These are phyloP conservation scores for Metarhizium guizhouense DNA, from an alignment of 2,329 filamentous ascomycete species.

Conservation along the genomic window DNA sequence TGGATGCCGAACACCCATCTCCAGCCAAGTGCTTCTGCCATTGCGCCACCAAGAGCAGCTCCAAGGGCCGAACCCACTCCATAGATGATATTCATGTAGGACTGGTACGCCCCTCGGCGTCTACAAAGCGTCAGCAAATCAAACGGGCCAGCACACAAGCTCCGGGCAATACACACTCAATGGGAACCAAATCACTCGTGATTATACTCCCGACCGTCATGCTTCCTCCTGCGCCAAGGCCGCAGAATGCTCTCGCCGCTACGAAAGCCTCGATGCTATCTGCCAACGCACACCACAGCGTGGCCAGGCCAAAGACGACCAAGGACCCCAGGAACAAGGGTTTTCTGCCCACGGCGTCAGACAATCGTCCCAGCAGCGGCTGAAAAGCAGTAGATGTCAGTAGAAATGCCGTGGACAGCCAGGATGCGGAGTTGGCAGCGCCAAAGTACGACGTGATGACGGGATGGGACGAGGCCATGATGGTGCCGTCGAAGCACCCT, in stretches of 20 bases:
- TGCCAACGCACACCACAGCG: constrained; percentile 61
- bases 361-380: constrained; percentile 64
- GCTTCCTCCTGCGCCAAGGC: constrained; percentile 63
- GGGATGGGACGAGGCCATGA: constrained; percentile 75
- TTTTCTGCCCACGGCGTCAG: constrained; percentile 64
- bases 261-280: constrained; percentile 62
- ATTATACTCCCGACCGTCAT: constrained; percentile 63
- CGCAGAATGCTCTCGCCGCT: constrained; percentile 59
- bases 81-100: constrained; percentile 58
- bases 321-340: constrained; percentile 55
- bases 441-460: constrained; percentile 75
- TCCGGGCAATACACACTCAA: constrained; percentile 40
- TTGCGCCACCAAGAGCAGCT: constrained; percentile 59
- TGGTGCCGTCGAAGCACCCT: constrained; percentile 63
- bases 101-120: constrained; percentile 61
- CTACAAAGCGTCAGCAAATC: constrained; percentile 13
- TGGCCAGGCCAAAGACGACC: constrained; percentile 54
- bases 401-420: constrained; percentile 72
- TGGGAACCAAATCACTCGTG: constrained; percentile 64
- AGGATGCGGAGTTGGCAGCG: constrained; percentile 70
- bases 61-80: constrained; percentile 51
- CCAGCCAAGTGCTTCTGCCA: constrained; percentile 65
- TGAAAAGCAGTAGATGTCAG: constrained; percentile 70
- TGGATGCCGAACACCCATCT: constrained; percentile 62
- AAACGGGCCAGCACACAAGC: neutral